Base-by-base conservation (phyloP, 1,284 basidiomycete species). In the Fomitopsis schrenkii region DNA sequence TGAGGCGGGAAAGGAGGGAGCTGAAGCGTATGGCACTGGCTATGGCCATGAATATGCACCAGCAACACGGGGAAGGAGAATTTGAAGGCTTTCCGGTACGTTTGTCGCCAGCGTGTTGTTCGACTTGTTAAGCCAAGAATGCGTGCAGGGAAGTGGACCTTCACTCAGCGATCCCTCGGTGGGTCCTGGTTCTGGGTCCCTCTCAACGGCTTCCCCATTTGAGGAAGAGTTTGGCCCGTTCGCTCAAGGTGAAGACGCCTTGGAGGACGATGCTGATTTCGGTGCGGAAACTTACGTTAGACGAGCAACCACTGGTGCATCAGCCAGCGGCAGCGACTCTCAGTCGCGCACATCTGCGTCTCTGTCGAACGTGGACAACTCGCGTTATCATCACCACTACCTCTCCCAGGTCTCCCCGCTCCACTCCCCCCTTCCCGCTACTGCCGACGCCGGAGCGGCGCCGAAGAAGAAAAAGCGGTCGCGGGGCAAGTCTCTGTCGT, bases 51-150 rank as follows among this genome's bases (percentile, higher is more conserved):
- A 75, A 74, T 17, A 41, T 64, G 28, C 64, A 67, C 36, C 56
- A 35, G 58, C 65, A 28, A 55, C 68, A 67, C 41, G 69, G 67
- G 12, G 69, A 68, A 15, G 72, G 64, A 7, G 74, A 78, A 9
- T 86, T 88, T 64, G 84, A 88, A 66, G 85, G 85, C 0, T 87
- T 87, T 72, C 83, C 80, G 65, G 84, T 82, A 15, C 58, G 81
- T 75, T 50, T 67, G 57, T 12, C 38, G 14, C 26, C 54, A 28
- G 55, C 19, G 9, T 42, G 17, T 53, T 17, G 15, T 42, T 33
- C 30, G 15, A 9, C 4, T 19, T 35, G 9, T 22, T 50, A 22
- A 26, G n/a, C 28, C 30, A 1, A 4, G 5, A 30, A 6, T 6
- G 9, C 44, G 3, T 54, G 35, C 64, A 75, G 64, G 76, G 76